Evolutionary conservation across 139 green algal species (phyloP).

Genomic region (Asterochloris erici): DNA sequence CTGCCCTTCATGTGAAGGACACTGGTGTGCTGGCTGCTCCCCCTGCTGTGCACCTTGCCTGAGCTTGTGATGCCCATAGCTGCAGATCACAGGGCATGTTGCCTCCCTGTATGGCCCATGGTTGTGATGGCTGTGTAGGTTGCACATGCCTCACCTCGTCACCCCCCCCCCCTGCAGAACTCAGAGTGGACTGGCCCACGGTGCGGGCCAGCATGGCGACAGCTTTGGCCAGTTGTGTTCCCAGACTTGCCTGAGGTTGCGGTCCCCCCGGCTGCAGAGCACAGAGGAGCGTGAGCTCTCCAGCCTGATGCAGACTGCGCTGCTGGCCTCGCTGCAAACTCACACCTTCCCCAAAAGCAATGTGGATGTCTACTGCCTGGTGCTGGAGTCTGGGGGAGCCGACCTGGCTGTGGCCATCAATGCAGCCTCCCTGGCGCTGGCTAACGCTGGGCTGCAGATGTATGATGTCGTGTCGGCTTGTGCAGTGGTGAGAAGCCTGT

Average conservation of each 20-base stretch:
- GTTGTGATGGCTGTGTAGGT: too few relatives aligned
- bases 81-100: too few relatives aligned
- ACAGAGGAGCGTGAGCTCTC: slow-evolving; percentile 42
- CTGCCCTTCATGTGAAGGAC: too few relatives aligned
- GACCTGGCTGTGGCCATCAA: slow-evolving; percentile 51
- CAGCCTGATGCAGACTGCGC: slow-evolving; percentile 39
- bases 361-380: slow-evolving; percentile 65
- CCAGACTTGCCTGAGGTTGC: background rate
- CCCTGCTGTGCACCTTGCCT: too few relatives aligned
- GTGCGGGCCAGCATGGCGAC: too few relatives aligned
- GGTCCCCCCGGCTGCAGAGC: slow-evolving; percentile 12
- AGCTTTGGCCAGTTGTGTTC: background rate
- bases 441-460: slow-evolving; percentile 71
- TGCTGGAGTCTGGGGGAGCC: slow-evolving; percentile 67
- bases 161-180: too few relatives aligned
- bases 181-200: too few relatives aligned
- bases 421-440: slow-evolving; percentile 63
- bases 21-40: too few relatives aligned
- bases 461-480: slow-evolving; percentile 62
- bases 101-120: too few relatives aligned
- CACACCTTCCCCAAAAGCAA: slow-evolving; percentile 63
- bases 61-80: too few relatives aligned
- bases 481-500: slow-evolving; percentile 37
- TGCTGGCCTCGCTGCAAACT: slow-evolving; percentile 48
- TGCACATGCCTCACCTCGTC: too few relatives aligned